Evolutionary conservation across 2,329 filamentous ascomycete species (phyloP).

Genomic region (Ceratocystis papillata): DNA sequence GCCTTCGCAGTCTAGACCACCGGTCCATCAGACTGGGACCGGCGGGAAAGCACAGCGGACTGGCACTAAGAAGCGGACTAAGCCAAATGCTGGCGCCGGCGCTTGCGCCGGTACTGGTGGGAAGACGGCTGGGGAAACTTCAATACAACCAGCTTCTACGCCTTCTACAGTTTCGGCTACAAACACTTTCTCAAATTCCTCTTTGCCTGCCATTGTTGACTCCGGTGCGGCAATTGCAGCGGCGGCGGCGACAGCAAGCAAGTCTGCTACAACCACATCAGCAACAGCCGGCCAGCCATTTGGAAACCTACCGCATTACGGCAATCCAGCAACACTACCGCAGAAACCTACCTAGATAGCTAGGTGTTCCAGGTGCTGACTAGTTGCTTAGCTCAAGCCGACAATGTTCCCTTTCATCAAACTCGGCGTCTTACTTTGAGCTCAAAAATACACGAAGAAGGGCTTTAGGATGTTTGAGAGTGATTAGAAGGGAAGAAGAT

Average conservation of each 20-base stretch:
- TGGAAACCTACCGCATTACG: conserved; percentile 46
- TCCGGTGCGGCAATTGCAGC: background rate
- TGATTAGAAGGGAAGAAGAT: background rate
- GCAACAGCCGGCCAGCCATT: conserved; percentile 35
- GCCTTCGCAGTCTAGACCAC: conserved; percentile 33
- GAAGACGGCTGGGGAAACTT: background rate
- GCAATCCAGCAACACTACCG: conserved; percentile 49
- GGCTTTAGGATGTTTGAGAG: background rate
- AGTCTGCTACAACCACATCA: background rate
- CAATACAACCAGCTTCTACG: background rate
- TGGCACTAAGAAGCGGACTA: conserved; percentile 29
- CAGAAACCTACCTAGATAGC: conserved; percentile 39
- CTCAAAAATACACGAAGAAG: background rate
- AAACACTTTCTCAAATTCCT: background rate
- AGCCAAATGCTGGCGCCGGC: background rate
- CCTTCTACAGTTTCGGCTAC: background rate
- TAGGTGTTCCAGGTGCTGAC: background rate
- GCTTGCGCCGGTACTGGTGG: background rate
- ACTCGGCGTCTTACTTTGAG: no score
- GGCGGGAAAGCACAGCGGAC: conserved; percentile 34
- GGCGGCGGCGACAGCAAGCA: background rate
- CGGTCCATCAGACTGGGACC: conserved; percentile 37
- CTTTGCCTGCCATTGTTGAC: background rate
- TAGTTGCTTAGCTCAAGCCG: background rate
- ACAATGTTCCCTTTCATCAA: no score